Conservation (phyloP, 352 stramenopile species). For the Blastocystis sp. region DNA sequence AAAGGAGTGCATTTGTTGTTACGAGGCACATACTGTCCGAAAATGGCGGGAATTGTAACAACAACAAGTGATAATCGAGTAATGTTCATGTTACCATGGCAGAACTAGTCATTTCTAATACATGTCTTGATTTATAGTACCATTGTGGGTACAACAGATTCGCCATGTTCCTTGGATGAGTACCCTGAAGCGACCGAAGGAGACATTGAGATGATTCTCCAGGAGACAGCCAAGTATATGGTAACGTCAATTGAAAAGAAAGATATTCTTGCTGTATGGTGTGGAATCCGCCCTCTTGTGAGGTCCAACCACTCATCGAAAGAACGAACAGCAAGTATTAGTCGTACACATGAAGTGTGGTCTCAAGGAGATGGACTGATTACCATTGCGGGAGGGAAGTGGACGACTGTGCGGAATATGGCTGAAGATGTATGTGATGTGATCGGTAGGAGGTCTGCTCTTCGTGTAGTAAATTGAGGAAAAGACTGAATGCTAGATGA, state of each 20-base stretch:
- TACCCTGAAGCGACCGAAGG: constrained; percentile 83
- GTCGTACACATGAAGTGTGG: constrained; percentile 88
- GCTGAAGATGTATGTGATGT: constrained; percentile 83
- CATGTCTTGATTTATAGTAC: constrained; percentile 73
- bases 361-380: constrained; percentile 84
- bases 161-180: constrained; percentile 87
- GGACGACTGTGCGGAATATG: constrained; percentile 92
- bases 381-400: constrained; percentile 91
- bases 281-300: constrained; percentile 88
- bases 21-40: constrained; percentile 88
- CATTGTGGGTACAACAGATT: constrained; percentile 87
- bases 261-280: constrained; percentile 90
- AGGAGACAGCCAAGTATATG: constrained; percentile 77
- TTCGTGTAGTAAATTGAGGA: neutral
- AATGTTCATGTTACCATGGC: constrained; percentile 92
- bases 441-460: neutral
- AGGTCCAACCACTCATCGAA: constrained; percentile 71
- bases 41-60: constrained; percentile 88
- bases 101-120: constrained; percentile 69
- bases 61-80: constrained; percentile 88
- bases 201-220: constrained; percentile 90
- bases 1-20: constrained; percentile 90
- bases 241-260: constrained; percentile 77
- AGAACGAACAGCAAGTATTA: constrained; percentile 82
- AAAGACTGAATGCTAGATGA: constrained; percentile 73